Evolutionary conservation across 2,329 filamentous ascomycete species (phyloP).

Genomic region (Erysiphe pulchra): DNA sequence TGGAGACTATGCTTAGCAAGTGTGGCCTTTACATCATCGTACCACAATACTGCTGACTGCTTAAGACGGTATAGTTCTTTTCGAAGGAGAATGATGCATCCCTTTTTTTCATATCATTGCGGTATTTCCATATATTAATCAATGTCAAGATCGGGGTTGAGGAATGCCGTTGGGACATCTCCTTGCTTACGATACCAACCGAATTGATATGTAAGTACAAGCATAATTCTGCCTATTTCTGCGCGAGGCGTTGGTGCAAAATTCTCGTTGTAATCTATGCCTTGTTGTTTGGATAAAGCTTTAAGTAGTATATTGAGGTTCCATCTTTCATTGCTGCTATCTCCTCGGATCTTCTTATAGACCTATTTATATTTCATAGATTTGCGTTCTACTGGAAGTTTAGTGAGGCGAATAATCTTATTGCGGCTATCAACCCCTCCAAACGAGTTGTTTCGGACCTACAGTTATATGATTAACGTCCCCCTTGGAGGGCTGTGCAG

Average conservation of each 20-base stretch:
- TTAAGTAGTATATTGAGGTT: neutral
- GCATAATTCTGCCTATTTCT: neutral
- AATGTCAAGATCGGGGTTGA: neutral
- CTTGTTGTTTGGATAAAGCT: neutral
- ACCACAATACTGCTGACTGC: neutral
- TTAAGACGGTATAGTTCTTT: neutral
- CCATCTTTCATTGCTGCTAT: too few species aligned
- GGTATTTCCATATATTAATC: neutral
- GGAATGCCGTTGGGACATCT: too few species aligned
- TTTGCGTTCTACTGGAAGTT: too few species aligned
- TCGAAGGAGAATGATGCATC: neutral
- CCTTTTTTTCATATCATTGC: neutral
- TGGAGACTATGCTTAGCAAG: neutral
- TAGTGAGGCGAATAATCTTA: too few species aligned
- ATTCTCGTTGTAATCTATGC: neutral
- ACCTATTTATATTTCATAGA: too few species aligned
- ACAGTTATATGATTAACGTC: too few species aligned
- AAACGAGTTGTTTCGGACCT: too few species aligned
- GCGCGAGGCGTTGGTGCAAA: neutral
- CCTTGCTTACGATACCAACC: neutral
- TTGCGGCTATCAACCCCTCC: too few species aligned
- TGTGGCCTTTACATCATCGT: neutral
- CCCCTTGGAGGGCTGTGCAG: too few species aligned
- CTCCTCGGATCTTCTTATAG: too few species aligned
- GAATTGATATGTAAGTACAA: neutral